Evolutionary conservation across 805 yeast genomes (phyloP), one percentile per base, ranked within the genome.

Genomic region (Teunomyces kruisii): DNA sequence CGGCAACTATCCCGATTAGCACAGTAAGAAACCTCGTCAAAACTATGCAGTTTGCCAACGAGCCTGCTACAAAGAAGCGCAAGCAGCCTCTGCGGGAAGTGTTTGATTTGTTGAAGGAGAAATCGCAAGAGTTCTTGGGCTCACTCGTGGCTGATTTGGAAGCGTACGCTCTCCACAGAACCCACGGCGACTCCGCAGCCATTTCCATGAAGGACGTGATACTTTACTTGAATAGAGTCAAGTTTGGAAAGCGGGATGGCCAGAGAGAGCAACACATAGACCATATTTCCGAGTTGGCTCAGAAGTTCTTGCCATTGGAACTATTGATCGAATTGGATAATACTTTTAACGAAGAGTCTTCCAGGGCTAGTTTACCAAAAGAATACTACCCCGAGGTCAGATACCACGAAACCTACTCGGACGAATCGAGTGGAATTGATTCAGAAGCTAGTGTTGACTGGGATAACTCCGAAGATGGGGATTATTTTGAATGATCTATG

Each of bases 141-240:
- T 56, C 56, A 14, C 40, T 71, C n/a, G 56, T 67, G 50, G 29
- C 42, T 3, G 75, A 70, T 44, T 53, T 71, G 42, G 57, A 56
- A 29, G 70, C 70, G 3, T 71, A 67, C 51, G 68, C 74, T 12
- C 46, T 46, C 7, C 76, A 71, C 49, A 26, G 55, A 12, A 39
- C 44, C 0, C 22, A 27, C 5, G 52, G 62, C 13, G 54, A 59
- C 14, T 50, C 66, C 9, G 53, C 59, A 17, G 51, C 51, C 6
- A 65, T 71, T n/a, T 53, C 54, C 36, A 54, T 70, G 36, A 56
- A 54, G 14, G 76, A 71, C 50, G 68, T 67, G 1, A 43, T 70
- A n/a, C 53, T 71, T 27, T 65, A 55, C 35, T 46, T 70, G 39
- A 62, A 66, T 35, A 49, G 74, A 28, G 53, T 68, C 15, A 61